Conservation (phyloP, 2,329 filamentous ascomycete genomes). For the Penicillium sp. region DNA sequence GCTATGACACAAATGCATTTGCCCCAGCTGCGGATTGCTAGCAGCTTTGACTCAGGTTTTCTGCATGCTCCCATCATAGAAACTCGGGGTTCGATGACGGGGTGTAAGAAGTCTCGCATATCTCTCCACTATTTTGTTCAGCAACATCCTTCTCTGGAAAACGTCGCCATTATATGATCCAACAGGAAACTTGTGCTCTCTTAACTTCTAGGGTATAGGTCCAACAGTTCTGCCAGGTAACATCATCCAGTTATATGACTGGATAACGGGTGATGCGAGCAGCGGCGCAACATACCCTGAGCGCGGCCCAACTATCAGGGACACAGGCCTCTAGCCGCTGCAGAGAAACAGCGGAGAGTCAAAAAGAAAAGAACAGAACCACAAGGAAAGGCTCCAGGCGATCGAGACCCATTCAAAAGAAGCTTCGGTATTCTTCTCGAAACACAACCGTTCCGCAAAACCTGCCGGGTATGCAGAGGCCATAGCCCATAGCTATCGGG, state of each 20-base stretch:
- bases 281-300: slow-evolving; percentile 16
- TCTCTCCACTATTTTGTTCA: slow-evolving; percentile 4
- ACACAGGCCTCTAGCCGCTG: slow-evolving; percentile 15
- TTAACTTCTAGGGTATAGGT: slow-evolving; percentile 1
- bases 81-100: not conserved
- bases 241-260: slow-evolving; percentile 11
- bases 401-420: slow-evolving; percentile 8
- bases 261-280: slow-evolving; percentile 9
- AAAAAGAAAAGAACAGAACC: slow-evolving; percentile 1
- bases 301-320: slow-evolving; percentile 19
- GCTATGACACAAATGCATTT: slow-evolving; percentile 7
- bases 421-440: slow-evolving; percentile 19
- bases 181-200: slow-evolving; percentile 8
- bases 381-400: slow-evolving; percentile 13
- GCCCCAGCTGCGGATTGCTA: not conserved
- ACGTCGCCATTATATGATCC: slow-evolving; percentile 3
- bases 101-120: not conserved
- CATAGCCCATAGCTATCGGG: slow-evolving; percentile 7
- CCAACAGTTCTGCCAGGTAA: slow-evolving; percentile 18
- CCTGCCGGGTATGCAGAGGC: slow-evolving; percentile 10
- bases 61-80: slow-evolving; percentile 8
- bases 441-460: not conserved
- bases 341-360: slow-evolving; percentile 7
- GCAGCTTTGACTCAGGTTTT: not conserved
- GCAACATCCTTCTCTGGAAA: slow-evolving; percentile 23